Conservation (phyloP, 306 rosid genomes). For the Glycine latifolia region DNA sequence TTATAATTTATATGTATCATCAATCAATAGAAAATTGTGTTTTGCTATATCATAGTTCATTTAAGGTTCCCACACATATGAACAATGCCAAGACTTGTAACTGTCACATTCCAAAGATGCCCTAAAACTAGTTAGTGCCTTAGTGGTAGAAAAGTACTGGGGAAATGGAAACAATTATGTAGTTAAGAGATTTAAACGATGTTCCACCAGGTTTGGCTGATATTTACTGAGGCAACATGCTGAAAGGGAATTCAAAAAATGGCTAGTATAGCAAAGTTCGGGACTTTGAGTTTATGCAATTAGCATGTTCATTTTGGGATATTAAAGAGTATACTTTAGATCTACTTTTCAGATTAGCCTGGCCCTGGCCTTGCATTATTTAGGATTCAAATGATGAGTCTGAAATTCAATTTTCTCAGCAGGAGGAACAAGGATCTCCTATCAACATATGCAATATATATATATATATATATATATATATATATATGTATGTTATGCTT, state of each 20-base stretch:
- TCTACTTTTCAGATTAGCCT: neutral
- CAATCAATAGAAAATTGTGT: slow-evolving; percentile 1
- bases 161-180: slow-evolving; percentile 9
- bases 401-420: slow-evolving; percentile 10
- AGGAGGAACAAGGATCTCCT: slow-evolving; percentile 6
- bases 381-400: slow-evolving; percentile 12
- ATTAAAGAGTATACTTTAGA: neutral
- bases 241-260: slow-evolving; percentile 24
- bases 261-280: slow-evolving; percentile 9
- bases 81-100: slow-evolving; percentile 19
- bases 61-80: neutral
- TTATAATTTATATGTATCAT: slow-evolving; percentile 19
- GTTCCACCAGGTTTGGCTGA: slow-evolving; percentile 18
- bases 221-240: slow-evolving; percentile 24
- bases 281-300: neutral
- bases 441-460: slow-evolving; percentile 26
- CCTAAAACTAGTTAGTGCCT: slow-evolving; percentile 2
- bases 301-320: slow-evolving; percentile 17
- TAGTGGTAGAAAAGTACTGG: neutral
- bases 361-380: slow-evolving; percentile 22
- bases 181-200: slow-evolving; percentile 33
- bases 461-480: no score
- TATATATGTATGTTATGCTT: neutral
- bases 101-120: slow-evolving; percentile 20
- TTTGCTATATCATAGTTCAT: slow-evolving; percentile 35